Conservation (phyloP, 139 green algal genomes). For the Picochlorum sp. region DNA sequence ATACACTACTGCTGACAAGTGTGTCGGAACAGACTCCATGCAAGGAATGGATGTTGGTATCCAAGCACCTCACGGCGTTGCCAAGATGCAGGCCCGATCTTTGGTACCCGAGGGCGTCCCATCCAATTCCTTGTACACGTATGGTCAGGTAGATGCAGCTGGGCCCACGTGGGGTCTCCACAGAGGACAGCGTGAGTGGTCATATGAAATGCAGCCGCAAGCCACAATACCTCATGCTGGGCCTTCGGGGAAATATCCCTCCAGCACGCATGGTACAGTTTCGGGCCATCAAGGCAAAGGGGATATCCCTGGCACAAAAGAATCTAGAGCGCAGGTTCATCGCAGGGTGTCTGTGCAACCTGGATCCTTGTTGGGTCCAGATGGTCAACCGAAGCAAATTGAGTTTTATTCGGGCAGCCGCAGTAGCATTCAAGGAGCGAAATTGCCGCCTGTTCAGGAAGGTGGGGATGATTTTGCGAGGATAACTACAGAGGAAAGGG, state of each 20-base stretch:
- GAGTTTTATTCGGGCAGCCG: slow-evolving; percentile 1
- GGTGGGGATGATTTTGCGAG: not conserved
- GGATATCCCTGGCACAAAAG: not conserved
- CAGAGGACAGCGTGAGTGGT: not conserved
- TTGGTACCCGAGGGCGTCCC: slow-evolving; percentile 7
- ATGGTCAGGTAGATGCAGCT: not conserved
- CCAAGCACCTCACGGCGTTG: slow-evolving; percentile 5
- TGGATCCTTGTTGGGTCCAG: not conserved
- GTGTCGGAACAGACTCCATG: slow-evolving; percentile 3
- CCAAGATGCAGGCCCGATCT: slow-evolving; percentile 7
- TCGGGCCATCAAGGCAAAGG: too few species aligned
- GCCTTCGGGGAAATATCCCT: not conserved
- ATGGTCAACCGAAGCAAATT: not conserved
- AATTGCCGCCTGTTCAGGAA: not conserved
- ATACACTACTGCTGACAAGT: slow-evolving; percentile 4
- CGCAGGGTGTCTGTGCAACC: not conserved
- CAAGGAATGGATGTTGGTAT: not conserved
- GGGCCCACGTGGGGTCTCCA: not conserved
- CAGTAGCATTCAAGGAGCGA: not conserved
- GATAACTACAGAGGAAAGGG: not conserved
- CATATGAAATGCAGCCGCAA: not conserved
- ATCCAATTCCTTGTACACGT: slow-evolving; percentile 3
- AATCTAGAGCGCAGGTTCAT: not conserved
- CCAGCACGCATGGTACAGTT: too few species aligned
- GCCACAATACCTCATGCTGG: not conserved